Evolutionary conservation across 1,139 yeast species (phyloP), one percentile per base, ranked within the genome.

Genomic region (Meyerozyma guilliermondii): DNA sequence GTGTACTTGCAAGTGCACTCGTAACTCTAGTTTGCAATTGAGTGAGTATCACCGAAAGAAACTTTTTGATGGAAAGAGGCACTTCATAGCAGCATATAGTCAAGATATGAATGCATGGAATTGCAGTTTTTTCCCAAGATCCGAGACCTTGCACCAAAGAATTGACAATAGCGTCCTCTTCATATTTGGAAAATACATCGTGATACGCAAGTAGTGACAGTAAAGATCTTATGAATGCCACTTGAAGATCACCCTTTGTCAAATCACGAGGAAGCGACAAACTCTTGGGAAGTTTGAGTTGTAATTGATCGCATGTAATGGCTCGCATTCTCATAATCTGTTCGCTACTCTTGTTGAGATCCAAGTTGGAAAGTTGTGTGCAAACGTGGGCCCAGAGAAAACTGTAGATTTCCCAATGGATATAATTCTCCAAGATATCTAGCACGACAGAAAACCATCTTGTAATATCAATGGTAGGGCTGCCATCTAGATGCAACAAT

Each of bases 81-180:
- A 85, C 71, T 55, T 87, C 95, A 56, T 85, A 86, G 58, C 95
- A 86, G 50, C 94, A 84, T 1, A 86, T 76, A 1, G 87, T 80
- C 46, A 88, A 66, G 24, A 84, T 82, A 52, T 87, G 89, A 39
- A 88, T 76, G 52, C 89, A 80, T 1, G 94, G 89, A 29, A 84
- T 78, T 0, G 91, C 87, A 0, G 95, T 80, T 49, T 78, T 79
- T 47, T 87, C 91, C 85, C 92, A 84, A 3, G 89, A 81, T 3
- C 80, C 76, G 42, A 87, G 63, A 0, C 89, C 88, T 40, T 72
- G 66, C 9, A 84, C 71, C 34, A 87, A 69, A 0, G 91, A 74
- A 48, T 75, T 75, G 7, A 88, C 79, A 35, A 88, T 71, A 44
- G 75, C 80, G 55, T 87, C 95, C 47, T 84, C 82, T 40, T 85